Conservation (phyloP, 495 filamentous ascomycete genomes). For the Neurospora sp. region DNA sequence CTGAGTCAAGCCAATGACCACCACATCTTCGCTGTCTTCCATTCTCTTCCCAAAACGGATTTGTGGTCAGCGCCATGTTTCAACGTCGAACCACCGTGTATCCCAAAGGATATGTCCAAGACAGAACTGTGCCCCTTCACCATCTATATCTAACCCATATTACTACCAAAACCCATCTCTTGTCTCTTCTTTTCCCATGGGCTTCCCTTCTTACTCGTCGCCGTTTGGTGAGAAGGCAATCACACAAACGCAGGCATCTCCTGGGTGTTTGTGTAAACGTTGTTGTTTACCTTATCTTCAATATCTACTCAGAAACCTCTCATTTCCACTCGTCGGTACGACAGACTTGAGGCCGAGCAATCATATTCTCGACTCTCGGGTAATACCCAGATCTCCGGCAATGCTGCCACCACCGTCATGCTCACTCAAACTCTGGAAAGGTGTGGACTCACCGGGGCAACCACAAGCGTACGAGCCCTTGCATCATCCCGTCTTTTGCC, state of each 20-base stretch:
- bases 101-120: not conserved
- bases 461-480: not conserved
- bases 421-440: no score
- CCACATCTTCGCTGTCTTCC: not conserved
- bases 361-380: not conserved
- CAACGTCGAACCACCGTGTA: not conserved
- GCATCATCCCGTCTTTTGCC: not conserved
- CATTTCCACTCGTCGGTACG: not conserved
- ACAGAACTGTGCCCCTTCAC: not conserved
- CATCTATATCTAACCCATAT: not conserved
- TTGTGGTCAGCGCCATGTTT: not conserved
- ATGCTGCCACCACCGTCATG: not conserved
- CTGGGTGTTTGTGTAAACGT: not conserved
- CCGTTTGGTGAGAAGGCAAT: not conserved
- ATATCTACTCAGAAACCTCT: not conserved
- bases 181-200: not conserved
- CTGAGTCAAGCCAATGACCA: not conserved
- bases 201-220: not conserved
- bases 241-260: not conserved
- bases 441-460: not conserved
- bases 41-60: not conserved
- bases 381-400: not conserved
- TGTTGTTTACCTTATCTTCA: not conserved
- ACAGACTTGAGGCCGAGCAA: not conserved
- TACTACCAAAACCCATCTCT: not conserved